Conservation (phyloP, 202 grass and related monocot genomes). For the Dendrocalamus latiflorus region DNA sequence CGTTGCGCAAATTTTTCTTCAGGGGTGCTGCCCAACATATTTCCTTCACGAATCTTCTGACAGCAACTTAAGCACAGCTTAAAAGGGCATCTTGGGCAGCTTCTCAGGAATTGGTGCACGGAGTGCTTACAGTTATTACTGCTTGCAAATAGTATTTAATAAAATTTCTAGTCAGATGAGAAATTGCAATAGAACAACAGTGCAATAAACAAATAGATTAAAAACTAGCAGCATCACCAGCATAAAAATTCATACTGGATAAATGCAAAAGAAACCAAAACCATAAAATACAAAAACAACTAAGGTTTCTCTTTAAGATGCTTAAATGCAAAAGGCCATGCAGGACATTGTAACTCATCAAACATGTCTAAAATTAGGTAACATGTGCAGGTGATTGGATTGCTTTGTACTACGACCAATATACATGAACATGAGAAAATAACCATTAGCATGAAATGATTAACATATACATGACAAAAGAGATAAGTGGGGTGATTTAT, state of each 20-base stretch:
- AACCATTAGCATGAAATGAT: neutral
- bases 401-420: neutral
- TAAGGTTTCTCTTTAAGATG: neutral
- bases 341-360: neutral
- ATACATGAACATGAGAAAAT: conserved; percentile 5
- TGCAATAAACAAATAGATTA: neutral
- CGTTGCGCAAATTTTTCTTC: conserved; percentile 51
- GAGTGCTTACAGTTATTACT: conserved; percentile 76
- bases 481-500: neutral
- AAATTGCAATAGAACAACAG: conserved; percentile 15
- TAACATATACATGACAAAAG: neutral
- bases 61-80: conserved; percentile 85
- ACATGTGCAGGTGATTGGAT: too few relatives aligned
- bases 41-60: conserved; percentile 62
- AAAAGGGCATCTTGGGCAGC: conserved; percentile 73
- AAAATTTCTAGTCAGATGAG: neutral
- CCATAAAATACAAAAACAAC: neutral
- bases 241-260: too few relatives aligned
- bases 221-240: neutral
- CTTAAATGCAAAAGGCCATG: neutral
- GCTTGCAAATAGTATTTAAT: conserved; percentile 33
- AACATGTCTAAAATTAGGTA: neutral
- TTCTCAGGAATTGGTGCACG: conserved; percentile 50
- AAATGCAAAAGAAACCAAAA: neutral
- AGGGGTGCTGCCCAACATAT: conserved; percentile 19